Evolutionary conservation across 495 filamentous ascomycete species (phyloP).

Genomic region (Talaromyces trachyspermus): DNA sequence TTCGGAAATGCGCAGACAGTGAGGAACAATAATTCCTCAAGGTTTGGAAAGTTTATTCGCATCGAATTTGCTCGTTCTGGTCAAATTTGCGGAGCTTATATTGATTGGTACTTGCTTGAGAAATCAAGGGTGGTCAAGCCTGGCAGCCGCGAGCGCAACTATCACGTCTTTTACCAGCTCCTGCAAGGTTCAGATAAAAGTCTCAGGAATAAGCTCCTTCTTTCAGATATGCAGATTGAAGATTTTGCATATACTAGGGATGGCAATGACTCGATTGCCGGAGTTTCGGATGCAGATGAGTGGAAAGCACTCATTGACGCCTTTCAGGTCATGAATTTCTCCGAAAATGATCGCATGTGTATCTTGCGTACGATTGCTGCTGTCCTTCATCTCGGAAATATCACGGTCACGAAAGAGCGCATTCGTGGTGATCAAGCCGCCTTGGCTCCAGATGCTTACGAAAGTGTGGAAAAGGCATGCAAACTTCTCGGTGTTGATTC

Average conservation of each 20-base stretch:
- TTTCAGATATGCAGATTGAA: constrained; percentile 64
- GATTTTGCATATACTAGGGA: constrained; percentile 88
- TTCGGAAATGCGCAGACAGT: constrained; percentile 99
- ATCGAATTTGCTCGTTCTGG: constrained; percentile 90
- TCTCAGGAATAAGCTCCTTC: constrained; percentile 66
- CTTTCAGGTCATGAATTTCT: constrained; percentile 90
- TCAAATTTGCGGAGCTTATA: constrained; percentile 91
- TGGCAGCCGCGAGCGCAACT: constrained; percentile 82
- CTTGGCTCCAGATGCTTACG: constrained; percentile 61
- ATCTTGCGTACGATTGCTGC: constrained; percentile 85
- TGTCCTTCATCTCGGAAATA: constrained; percentile 89
- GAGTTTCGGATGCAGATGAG: constrained; percentile 86
- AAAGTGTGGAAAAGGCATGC: constrained; percentile 69
- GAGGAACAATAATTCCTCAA: constrained; percentile 95
- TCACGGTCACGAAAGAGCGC: constrained; percentile 82
- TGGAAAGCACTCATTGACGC: constrained; percentile 88
- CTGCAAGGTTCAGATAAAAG: constrained; percentile 69
- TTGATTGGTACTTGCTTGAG: constrained; percentile 97
- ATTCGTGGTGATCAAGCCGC: constrained; percentile 84
- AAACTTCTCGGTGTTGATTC: constrained; percentile 74
- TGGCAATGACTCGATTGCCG: constrained; percentile 83
- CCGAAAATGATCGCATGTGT: constrained; percentile 71
- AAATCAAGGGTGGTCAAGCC: constrained; percentile 92
- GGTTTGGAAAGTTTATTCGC: constrained; percentile 98
- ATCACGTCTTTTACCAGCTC: constrained; percentile 97